These are phyloP conservation scores for Akanthomyces lecanii DNA, from an alignment of 2,329 filamentous ascomycete species.

Conservation along the genomic window DNA sequence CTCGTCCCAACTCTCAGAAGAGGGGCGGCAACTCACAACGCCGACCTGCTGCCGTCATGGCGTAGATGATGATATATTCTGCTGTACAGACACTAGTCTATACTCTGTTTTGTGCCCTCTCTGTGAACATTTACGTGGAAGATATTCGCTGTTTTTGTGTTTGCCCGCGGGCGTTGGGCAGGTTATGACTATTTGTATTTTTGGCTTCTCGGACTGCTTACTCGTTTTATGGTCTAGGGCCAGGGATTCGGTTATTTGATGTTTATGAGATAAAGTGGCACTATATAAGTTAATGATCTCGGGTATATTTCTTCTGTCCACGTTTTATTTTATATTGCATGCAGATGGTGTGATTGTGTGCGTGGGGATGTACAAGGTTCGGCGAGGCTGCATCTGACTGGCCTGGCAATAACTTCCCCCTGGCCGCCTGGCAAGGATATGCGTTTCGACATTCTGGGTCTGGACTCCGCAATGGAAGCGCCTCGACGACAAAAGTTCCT, in stretches of 20 bases:
- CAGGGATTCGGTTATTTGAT: background rate
- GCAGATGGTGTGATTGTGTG: background rate
- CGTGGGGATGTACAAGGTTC: background rate
- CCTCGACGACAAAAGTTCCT: no score
- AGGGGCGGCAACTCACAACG: conserved; percentile 21
- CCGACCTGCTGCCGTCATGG: conserved; percentile 28
- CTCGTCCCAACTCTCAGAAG: conserved; percentile 39
- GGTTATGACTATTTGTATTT: background rate
- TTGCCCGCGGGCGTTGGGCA: background rate
- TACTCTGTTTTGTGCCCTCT: background rate
- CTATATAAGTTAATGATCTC: background rate
- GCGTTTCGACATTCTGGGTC: no score
- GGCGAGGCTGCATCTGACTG: no score
- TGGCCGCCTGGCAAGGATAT: no score
- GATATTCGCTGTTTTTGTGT: background rate
- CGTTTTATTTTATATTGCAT: background rate
- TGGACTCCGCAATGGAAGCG: no score
- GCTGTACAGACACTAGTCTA: background rate
- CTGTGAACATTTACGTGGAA: background rate
- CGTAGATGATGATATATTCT: conserved; percentile 17
- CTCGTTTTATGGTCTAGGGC: background rate
- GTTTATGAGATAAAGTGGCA: background rate
- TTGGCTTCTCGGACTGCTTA: background rate
- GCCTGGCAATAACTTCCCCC: no score
- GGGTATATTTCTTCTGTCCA: background rate